Conservation (phyloP, 768 basidiomycete species). For the Russula foetens region DNA sequence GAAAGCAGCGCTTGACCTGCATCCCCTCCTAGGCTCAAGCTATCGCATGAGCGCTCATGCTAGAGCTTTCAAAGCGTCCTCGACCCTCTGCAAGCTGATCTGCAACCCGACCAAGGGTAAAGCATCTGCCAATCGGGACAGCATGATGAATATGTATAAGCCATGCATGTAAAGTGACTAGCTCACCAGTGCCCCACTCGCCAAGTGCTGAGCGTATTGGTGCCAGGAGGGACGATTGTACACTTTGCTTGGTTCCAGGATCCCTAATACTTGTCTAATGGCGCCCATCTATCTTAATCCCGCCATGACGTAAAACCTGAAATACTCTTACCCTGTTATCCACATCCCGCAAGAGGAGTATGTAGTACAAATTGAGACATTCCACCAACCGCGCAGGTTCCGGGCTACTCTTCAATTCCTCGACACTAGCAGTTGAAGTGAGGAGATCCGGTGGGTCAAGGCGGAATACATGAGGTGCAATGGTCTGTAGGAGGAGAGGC, state of each 20-base stretch:
- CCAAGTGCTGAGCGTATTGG: conserved; percentile 10
- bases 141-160: not conserved
- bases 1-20: not conserved
- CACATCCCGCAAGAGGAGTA: conserved; percentile 50
- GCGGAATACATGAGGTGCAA: conserved; percentile 53
- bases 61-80: conserved; percentile 11
- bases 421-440: conserved; percentile 14
- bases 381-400: conserved; percentile 60
- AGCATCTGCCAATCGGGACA: conserved; percentile 19
- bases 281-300: not conserved
- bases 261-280: conserved; percentile 28
- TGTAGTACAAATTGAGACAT: conserved; percentile 59
- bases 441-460: conserved; percentile 51
- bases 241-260: conserved; percentile 1
- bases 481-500: conserved; percentile 43
- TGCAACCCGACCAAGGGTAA: conserved; percentile 17
- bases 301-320: not conserved
- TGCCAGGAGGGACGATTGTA: not conserved
- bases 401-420: conserved; percentile 41
- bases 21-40: not conserved
- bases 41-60: not conserved
- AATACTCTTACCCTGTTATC: conserved; percentile 41
- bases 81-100: conserved; percentile 19
- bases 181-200: conserved; percentile 7
- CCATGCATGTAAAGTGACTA: not conserved